phyloP scores from a whole-genome alignment of 139 green algal species.

The Tetradesmus obliquus region DNA sequence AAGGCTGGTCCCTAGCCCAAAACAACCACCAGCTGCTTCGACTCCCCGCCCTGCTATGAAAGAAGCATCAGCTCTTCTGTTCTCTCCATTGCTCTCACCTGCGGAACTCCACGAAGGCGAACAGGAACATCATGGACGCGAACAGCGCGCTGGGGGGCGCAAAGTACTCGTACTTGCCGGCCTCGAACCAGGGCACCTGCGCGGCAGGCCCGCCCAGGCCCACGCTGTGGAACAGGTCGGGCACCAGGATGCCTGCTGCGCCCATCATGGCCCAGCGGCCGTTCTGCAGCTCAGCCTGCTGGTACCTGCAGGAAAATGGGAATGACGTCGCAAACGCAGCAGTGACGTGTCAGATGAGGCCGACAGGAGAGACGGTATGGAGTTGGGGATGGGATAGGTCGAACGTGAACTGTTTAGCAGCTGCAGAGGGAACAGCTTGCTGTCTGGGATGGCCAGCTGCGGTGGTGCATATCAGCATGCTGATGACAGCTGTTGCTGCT shows the following conservation, averaged over 20 bases:
- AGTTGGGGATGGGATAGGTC: too few relatives aligned
- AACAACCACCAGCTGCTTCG: too few relatives aligned
- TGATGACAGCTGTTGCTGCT: background rate
- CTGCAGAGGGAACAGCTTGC: background rate
- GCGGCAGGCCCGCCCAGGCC: conserved; percentile 54
- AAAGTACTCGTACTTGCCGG: conserved; percentile 71
- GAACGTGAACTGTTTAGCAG: too few relatives aligned
- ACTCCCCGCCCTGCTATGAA: too few relatives aligned
- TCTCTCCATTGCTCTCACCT: background rate
- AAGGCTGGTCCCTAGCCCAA: too few relatives aligned
- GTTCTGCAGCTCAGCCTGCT: conserved; percentile 67
- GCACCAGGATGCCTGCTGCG: conserved; percentile 76
- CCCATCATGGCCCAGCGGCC: conserved; percentile 75
- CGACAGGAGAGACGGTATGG: too few relatives aligned
- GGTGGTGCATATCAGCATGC: background rate
- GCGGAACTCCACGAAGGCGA: conserved; percentile 75
- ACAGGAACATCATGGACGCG: conserved; percentile 78
- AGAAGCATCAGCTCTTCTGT: too few relatives aligned
- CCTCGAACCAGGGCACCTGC: conserved; percentile 58
- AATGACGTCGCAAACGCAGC: background rate
- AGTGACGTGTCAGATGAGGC: too few relatives aligned
- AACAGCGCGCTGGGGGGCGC: conserved; percentile 68
- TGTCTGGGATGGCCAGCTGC: background rate
- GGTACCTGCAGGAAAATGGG: conserved; percentile 56
- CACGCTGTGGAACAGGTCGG: conserved; percentile 53